These are phyloP conservation scores for Populus deltoides DNA, from an alignment of 345 rosid species.

Conservation along the genomic window DNA sequence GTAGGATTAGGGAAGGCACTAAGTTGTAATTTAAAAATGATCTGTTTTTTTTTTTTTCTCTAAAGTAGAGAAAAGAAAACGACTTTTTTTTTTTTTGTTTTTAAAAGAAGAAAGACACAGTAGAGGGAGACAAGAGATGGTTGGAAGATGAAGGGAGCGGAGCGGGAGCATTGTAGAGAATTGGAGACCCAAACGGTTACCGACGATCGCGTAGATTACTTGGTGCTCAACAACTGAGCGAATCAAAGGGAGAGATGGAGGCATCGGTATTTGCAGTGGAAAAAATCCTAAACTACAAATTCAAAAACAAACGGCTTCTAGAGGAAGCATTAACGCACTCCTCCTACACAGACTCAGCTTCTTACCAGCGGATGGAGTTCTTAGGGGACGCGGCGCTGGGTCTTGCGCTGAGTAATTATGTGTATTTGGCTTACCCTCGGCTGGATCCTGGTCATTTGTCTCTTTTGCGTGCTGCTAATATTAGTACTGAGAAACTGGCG, in stretches of 20 bases:
- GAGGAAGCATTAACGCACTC: constrained; percentile 74
- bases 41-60: too few relatives aligned
- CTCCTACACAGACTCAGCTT: constrained; percentile 34
- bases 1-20: too few relatives aligned
- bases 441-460: constrained; percentile 57
- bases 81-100: too few relatives aligned
- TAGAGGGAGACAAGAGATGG: too few relatives aligned
- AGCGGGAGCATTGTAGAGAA: too few relatives aligned
- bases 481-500: constrained; percentile 80
- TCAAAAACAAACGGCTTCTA: constrained; percentile 42
- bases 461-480: constrained; percentile 55
- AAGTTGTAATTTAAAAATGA: too few relatives aligned
- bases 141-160: too few relatives aligned
- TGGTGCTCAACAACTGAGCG: too few relatives aligned
- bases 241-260: constrained; percentile 22
- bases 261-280: constrained; percentile 44
- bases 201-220: too few relatives aligned
- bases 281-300: constrained; percentile 46
- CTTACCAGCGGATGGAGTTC: constrained; percentile 79
- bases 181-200: too few relatives aligned
- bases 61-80: too few relatives aligned
- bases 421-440: constrained; percentile 48
- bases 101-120: too few relatives aligned
- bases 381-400: constrained; percentile 66
- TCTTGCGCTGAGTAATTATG: constrained; percentile 44